Evolutionary conservation across 1,139 yeast genomes (phyloP), one percentile per base, ranked within the genome.

Genomic region (Geotrichum histeridarum): DNA sequence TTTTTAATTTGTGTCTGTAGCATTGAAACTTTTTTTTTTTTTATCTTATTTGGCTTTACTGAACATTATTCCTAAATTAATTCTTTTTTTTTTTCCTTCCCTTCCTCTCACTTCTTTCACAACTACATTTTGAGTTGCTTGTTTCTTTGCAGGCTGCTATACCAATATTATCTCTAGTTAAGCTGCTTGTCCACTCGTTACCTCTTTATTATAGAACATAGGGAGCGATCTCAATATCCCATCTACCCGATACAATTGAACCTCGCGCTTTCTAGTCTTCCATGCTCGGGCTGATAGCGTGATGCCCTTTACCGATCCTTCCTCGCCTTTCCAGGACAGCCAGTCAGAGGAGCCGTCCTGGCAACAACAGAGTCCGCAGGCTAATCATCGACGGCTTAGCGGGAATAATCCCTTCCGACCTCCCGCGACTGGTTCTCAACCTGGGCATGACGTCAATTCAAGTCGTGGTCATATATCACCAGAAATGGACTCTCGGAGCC

Each of bases 391-490:
- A 2, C 47, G 47, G 36, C n/a, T 31, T 15, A 43, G 47, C 47
- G 18, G 17, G n/a, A 27, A 43, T 35, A 30, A 43, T 9, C 47
- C 47, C 36, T 43, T 43, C 47, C 47, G 47, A n/a, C 47, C 14
- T 18, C 12, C 47, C 9, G 17, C 14, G 15, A 6, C 47, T 30
- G 32, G 45, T 11, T 27, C 32, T 18, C 32, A 12, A 42, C 45
- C 45, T 17, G 11, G 6, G 4, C 14, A n/a, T 27, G 45, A 42
- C 27, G 45, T 42, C 27, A 22, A 22, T 22, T 22, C 27, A 22
- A 22, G 27, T 22, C 27, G 5, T 22, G 27, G 27, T 22, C 27
- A 22, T 22, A 22, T 5, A 22, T 22, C 27, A 5, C 27, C 27
- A 22, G 27, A 22, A 22, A 3, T 22, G 5, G 27, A 5, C 27